phyloP scores from a whole-genome alignment of 2,329 filamentous ascomycete genomes.

The Xylariaceae sp. region DNA sequence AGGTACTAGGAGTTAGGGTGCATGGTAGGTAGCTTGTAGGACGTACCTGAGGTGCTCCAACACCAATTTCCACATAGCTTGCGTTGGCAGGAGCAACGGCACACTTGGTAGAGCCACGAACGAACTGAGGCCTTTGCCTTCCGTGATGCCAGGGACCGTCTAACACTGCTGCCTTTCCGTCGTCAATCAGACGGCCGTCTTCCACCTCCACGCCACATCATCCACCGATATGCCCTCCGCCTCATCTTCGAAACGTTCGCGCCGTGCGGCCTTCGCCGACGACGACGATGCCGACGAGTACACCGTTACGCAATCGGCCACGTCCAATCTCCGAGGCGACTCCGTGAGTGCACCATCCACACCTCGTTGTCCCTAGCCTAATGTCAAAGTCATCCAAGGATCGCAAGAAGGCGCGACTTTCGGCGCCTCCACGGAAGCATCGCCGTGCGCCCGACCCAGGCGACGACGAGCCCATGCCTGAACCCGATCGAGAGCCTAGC shows the following conservation, averaged over 20 bases:
- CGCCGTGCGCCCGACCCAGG: slow-evolving; percentile 24
- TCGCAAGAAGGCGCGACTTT: slow-evolving; percentile 40
- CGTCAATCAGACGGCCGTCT: too few species aligned
- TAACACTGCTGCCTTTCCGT: too few species aligned
- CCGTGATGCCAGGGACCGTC: too few species aligned
- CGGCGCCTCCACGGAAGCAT: slow-evolving; percentile 20
- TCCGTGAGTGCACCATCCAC: slow-evolving; percentile 34
- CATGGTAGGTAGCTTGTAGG: too few species aligned
- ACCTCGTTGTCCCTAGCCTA: background rate
- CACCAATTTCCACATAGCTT: too few species aligned
- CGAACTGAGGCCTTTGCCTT: too few species aligned
- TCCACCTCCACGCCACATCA: too few species aligned
- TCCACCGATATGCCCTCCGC: slow-evolving; percentile 26
- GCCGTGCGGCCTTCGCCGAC: slow-evolving; percentile 34
- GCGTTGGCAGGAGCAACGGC: too few species aligned
- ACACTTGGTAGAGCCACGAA: too few species aligned
- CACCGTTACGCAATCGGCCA: slow-evolving; percentile 37
- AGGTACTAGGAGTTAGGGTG: too few species aligned
- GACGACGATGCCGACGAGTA: slow-evolving; percentile 34
- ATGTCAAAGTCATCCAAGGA: slow-evolving; percentile 21
- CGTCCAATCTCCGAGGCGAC: slow-evolving; percentile 39
- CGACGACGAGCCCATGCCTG: slow-evolving; percentile 30
- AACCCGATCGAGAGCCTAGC: slow-evolving; percentile 23
- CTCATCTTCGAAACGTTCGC: slow-evolving; percentile 41
- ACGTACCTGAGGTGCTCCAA: too few species aligned